Evolutionary conservation across 768 basidiomycete genomes (phyloP), one percentile per base, ranked within the genome.

Genomic region (Lepiota venenata): DNA sequence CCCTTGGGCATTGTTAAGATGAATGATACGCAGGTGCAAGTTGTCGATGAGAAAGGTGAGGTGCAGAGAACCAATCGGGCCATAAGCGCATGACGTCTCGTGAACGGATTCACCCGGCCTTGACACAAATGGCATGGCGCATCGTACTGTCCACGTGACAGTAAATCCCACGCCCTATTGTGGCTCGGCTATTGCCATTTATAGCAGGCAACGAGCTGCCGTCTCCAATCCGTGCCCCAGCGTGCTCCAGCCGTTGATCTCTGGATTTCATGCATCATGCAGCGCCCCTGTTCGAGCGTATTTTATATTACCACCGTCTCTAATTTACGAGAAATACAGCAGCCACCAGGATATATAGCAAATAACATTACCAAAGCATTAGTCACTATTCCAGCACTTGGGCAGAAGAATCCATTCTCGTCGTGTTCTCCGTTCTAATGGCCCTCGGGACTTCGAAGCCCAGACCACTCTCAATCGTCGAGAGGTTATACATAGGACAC

Each of bases 1-100:
- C 68, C 58, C 60, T 81, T 79, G 32, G 72, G 52, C 78, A 79
- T 80, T 56, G 47, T 70, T 51, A 27, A 36, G 56, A 40, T 39
- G 55, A 14, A 37, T 38, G 38, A 48, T 46, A 16, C 40, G 45
- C 45, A 47, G n/a, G 45, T 32, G 25, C 32, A 32, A 50, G 41
- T 32, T 27, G 27, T 49, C 43, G 16, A 41, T 44, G 41, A 44
- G 46, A 37, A 51, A 47, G 10, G 37, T 53, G 32, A 50, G 40
- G 21, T 25, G n/a, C 40, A 47, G 46, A 44, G 50, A 55, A 48
- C 44, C 40, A 54, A 43, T 53, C 21, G 37, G 50, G 48, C 47
- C 52, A 62, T 55, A 64, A 61, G 60, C 60, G 46, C 38, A 68
- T 69, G 65, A 69, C 67, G 64, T 67, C 60, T 59, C 37, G 59